phyloP scores from a whole-genome alignment of 805 yeast species.

The Zygoascus ofunaensis region DNA sequence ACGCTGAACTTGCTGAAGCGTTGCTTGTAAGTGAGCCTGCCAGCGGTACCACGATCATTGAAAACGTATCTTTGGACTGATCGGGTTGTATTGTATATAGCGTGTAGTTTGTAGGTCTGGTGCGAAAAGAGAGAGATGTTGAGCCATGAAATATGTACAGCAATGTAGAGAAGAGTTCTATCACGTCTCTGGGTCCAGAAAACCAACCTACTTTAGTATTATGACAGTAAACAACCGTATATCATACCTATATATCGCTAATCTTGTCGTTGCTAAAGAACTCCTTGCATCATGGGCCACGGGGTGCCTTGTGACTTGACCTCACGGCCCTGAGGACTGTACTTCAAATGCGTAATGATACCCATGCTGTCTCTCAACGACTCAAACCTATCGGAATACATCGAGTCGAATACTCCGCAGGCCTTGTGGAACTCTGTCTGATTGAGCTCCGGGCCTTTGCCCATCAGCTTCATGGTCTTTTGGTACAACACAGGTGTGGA shows the following conservation, averaged over 20 bases:
- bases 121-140: no score
- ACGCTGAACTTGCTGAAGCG: slow-evolving; percentile 40
- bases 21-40: slow-evolving; percentile 49
- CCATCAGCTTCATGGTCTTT: slow-evolving; percentile 18
- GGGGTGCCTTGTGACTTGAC: not conserved
- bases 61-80: slow-evolving; percentile 12
- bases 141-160: no score
- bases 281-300: not conserved
- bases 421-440: slow-evolving; percentile 25
- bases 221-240: no score
- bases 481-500: slow-evolving; percentile 28
- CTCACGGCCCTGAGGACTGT: slow-evolving; percentile 3
- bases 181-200: no score
- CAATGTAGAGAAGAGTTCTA: no score
- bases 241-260: not conserved
- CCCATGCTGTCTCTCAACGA: slow-evolving; percentile 27
- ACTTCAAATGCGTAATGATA: slow-evolving; percentile 24
- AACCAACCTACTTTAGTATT: no score
- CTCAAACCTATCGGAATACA: slow-evolving; percentile 17
- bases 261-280: no score
- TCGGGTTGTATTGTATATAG: no score
- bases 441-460: slow-evolving; percentile 13
- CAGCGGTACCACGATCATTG: slow-evolving; percentile 35
- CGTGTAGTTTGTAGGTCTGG: no score
- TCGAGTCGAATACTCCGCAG: slow-evolving; percentile 15